These are phyloP conservation scores for Solanum gandarillasii DNA, from an alignment of 257 asterid species.

Conservation along the genomic window DNA sequence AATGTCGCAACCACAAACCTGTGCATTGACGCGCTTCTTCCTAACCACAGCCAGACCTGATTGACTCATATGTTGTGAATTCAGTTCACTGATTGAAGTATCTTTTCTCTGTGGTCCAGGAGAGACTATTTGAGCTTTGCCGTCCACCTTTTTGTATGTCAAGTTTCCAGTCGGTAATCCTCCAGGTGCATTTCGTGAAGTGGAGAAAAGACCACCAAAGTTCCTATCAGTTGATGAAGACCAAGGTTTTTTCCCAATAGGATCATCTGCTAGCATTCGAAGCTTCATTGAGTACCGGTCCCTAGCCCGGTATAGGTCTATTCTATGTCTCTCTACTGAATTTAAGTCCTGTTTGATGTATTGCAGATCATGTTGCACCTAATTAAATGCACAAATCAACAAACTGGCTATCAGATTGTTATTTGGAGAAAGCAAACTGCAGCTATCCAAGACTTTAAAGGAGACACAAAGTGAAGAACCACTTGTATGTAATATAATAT, in stretches of 20 bases:
- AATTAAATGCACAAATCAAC: slow-evolving; percentile 2
- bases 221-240: slow-evolving; percentile 37
- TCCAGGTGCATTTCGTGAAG: slow-evolving; percentile 42
- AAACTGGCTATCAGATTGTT: neutral
- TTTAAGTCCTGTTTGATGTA: slow-evolving; percentile 57
- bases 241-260: slow-evolving; percentile 29
- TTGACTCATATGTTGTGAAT: slow-evolving; percentile 51
- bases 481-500: neutral
- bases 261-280: slow-evolving; percentile 45
- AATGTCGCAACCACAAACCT: slow-evolving; percentile 33
- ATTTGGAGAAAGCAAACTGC: neutral
- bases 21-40: slow-evolving; percentile 70
- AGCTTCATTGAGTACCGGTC: slow-evolving; percentile 56
- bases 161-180: slow-evolving; percentile 31
- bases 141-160: slow-evolving; percentile 36
- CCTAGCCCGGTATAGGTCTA: slow-evolving; percentile 54
- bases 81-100: slow-evolving; percentile 33
- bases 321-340: slow-evolving; percentile 61
- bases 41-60: slow-evolving; percentile 53
- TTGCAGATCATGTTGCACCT: slow-evolving; percentile 60
- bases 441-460: neutral
- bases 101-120: slow-evolving; percentile 39
- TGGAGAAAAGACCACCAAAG: slow-evolving; percentile 29
- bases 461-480: neutral
- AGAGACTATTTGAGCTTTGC: slow-evolving; percentile 23